phyloP scores from a whole-genome alignment of 805 yeast genomes.

The Starmerella khaoyaiensis region DNA sequence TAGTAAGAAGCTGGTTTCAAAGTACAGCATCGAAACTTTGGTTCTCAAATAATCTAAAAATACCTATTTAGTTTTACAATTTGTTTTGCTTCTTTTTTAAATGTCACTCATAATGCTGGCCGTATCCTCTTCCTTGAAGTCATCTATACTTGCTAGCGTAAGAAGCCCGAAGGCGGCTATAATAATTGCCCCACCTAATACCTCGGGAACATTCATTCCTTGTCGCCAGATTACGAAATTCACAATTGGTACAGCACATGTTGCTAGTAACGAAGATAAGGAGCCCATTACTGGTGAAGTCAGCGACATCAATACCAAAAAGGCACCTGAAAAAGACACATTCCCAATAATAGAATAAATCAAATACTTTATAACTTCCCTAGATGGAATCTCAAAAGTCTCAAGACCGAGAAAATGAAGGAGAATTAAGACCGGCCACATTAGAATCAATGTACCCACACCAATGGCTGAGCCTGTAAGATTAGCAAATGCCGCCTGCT shows the following conservation, averaged over 20 bases:
- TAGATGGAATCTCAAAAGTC: slow-evolving; percentile 40
- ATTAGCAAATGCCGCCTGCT: slow-evolving; percentile 72
- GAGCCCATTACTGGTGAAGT: slow-evolving; percentile 72
- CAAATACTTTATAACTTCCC: slow-evolving; percentile 35
- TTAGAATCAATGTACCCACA: slow-evolving; percentile 36
- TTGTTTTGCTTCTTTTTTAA: too few relatives aligned
- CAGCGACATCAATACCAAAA: slow-evolving; percentile 64
- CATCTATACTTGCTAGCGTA: slow-evolving; percentile 23
- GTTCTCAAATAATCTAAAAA: slow-evolving; percentile 17
- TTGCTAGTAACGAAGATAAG: slow-evolving; percentile 59
- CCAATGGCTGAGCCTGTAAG: slow-evolving; percentile 62
- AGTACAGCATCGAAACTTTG: slow-evolving; percentile 27
- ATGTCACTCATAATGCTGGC: slow-evolving; percentile 26
- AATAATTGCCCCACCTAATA: slow-evolving; percentile 57
- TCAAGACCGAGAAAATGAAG: slow-evolving; percentile 46
- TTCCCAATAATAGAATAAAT: slow-evolving; percentile 47
- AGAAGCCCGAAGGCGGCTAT: slow-evolving; percentile 56
- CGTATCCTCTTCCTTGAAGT: slow-evolving; percentile 29
- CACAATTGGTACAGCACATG: slow-evolving; percentile 61
- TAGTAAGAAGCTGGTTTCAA: slow-evolving; percentile 19
- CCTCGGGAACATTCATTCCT: slow-evolving; percentile 40
- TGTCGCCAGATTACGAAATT: slow-evolving; percentile 61
- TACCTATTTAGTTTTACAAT: too few relatives aligned
- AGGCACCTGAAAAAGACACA: slow-evolving; percentile 54
- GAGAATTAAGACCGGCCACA: slow-evolving; percentile 38